Conservation (phyloP, 108 stramenopile genomes). For the Stephanodiscus minutulus region DNA sequence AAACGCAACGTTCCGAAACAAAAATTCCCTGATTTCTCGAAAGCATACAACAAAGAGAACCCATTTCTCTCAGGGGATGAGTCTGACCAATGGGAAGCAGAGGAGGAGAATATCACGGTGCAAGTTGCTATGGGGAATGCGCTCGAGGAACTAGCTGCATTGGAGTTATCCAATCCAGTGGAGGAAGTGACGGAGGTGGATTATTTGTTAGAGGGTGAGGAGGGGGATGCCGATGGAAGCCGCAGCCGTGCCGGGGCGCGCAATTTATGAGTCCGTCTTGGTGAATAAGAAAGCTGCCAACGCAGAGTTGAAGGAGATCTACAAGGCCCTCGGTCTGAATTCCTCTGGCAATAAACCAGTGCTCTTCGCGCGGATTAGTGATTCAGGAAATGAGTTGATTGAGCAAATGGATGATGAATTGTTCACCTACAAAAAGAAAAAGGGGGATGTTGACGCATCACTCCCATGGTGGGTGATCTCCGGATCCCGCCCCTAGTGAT, state of each 20-base stretch:
- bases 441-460: background rate
- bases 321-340: background rate
- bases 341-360: background rate
- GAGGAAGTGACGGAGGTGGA: background rate
- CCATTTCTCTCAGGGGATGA: background rate
- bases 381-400: background rate
- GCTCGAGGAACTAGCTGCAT: background rate
- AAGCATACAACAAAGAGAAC: background rate
- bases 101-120: background rate
- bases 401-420: background rate
- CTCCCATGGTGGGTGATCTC: background rate
- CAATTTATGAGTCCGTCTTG: background rate
- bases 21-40: background rate
- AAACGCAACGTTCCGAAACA: background rate
- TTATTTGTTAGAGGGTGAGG: background rate
- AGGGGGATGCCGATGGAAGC: background rate
- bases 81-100: background rate
- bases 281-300: background rate
- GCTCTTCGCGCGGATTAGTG: conserved; percentile 1
- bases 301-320: background rate
- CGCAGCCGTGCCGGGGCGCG: background rate
- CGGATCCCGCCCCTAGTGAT: background rate
- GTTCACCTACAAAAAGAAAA: background rate
- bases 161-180: background rate
- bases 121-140: background rate